Evolutionary conservation across 1,284 basidiomycete genomes (phyloP), one percentile per base, ranked within the genome.

Genomic region (Mycosarcoma mackinlayi): DNA sequence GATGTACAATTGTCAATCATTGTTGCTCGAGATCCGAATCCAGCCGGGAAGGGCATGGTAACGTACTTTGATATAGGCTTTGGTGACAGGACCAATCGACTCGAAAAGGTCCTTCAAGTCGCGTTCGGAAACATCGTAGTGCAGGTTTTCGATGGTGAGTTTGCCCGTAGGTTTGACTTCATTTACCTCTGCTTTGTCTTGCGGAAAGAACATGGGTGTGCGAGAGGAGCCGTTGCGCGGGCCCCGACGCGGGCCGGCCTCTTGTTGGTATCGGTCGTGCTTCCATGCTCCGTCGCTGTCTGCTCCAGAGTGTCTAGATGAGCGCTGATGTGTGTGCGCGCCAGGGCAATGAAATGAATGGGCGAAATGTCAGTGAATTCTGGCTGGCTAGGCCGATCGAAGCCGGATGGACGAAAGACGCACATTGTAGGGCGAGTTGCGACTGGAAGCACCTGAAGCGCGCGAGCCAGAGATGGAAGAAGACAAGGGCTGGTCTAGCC

Each of bases 51-150:
- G n/a, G n/a, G n/a, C n/a, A n/a, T n/a, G n/a, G n/a, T 28, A 33
- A 54, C 85, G 85, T 84, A 97, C 94, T 90, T 90, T 92, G 85
- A 97, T 94, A 84, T 89, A 86, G 84, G 94, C 91, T 84, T 91
- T 89, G 80, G 91, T 88, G 83, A 98, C 89, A 84, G 91, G 92
- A 85, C 94, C 94, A 83, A 93, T 90, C 84, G 92, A 89, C 73
- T 91, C 90, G 86, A 97, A 98, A 76, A 97, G 93, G 33, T 58
- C 49, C 25, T 63, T 49, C 46, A 78, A 67, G 84, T 97, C 94
- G 85, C 89, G 89, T 79, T 90, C 87, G 59, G 90, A 92, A 47
- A 98, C 89, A 78, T 97, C 94, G 78, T 96, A 98, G 84, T 98
- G 94, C 77, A 98, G 79, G 83, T 93, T 93, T 68, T 91, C 89